Conservation (phyloP, 768 basidiomycete genomes). For the Gyrodon lividus region DNA sequence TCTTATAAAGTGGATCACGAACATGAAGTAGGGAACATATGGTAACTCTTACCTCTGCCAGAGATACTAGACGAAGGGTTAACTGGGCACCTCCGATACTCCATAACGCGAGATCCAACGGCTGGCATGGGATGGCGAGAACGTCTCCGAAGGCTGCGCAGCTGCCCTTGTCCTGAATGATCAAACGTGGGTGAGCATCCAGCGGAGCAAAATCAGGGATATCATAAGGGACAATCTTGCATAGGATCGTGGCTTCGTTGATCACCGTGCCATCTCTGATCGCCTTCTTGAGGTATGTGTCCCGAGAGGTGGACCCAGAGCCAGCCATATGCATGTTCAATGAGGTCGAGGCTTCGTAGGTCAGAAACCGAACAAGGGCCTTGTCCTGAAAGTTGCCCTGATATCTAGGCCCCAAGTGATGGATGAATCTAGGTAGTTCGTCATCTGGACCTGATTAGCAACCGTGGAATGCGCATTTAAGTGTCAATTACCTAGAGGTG, state of each 20-base stretch:
- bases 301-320: conserved; percentile 42
- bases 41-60: conserved; percentile 56
- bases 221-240: conserved; percentile 36
- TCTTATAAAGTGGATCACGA: conserved; percentile 40
- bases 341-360: conserved; percentile 82
- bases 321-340: conserved; percentile 74
- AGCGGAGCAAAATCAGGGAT: conserved; percentile 13
- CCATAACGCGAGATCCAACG: conserved; percentile 76
- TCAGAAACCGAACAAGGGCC: conserved; percentile 68
- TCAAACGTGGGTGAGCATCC: background rate
- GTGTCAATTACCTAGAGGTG: conserved; percentile 49
- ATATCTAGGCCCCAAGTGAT: conserved; percentile 82
- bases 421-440: conserved; percentile 69
- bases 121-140: conserved; percentile 54
- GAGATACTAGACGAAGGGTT: conserved; percentile 68
- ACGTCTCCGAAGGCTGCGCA: conserved; percentile 47
- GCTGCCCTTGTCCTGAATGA: background rate
- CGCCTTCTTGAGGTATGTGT: conserved; percentile 36
- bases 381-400: conserved; percentile 73
- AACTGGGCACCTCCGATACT: conserved; percentile 81
- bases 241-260: conserved; percentile 39
- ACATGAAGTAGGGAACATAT: background rate
- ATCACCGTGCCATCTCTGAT: conserved; percentile 43
- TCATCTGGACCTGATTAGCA: conserved; percentile 46
- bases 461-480: background rate